Evolutionary conservation across 2,329 filamentous ascomycete species (phyloP).

Genomic region (Fusarium sterilihyphosum): DNA sequence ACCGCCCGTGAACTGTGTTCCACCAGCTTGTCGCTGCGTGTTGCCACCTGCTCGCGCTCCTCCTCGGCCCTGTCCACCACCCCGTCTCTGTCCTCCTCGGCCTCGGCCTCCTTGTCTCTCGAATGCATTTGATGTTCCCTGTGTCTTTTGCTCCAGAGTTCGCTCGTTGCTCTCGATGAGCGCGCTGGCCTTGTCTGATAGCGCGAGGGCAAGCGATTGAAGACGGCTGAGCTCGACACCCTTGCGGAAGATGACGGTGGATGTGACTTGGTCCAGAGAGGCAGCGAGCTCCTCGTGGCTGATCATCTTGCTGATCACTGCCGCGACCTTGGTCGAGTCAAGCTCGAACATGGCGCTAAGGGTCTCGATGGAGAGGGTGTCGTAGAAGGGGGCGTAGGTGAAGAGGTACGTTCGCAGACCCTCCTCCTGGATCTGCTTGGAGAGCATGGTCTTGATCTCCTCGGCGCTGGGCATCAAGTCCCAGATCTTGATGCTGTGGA

Average conservation of each 20-base stretch:
- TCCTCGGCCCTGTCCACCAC: constrained; percentile 69
- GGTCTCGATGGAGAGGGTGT: constrained; percentile 88
- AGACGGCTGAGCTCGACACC: constrained; percentile 96
- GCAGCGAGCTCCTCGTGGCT: constrained; percentile 97
- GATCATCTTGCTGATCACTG: constrained; percentile 99
- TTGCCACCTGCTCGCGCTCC: constrained; percentile 68
- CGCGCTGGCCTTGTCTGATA: constrained; percentile 94
- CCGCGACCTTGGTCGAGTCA: constrained; percentile 87
- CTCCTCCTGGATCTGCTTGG: constrained; percentile 98
- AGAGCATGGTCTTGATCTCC: constrained; percentile 96
- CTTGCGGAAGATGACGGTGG: constrained; percentile 98
- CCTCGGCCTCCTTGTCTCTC: constrained; percentile 88
- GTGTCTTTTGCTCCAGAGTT: constrained; percentile 94
- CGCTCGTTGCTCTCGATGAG: constrained; percentile 98
- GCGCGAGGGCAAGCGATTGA: constrained; percentile 91
- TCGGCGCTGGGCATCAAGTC: constrained; percentile 93
- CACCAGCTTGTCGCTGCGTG: constrained; percentile 73
- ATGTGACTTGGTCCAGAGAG: constrained; percentile 96
- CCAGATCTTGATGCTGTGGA: constrained; percentile 99
- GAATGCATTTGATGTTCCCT: constrained; percentile 94
- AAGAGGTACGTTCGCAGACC: constrained; percentile 98
- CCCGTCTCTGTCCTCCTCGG: constrained; percentile 71
- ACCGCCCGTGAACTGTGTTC: constrained; percentile 84
- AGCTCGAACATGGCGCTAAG: constrained; percentile 97
- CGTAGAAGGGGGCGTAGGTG: constrained; percentile 99